A percentile compares a stretch with the other conserved stretches of the same genome.
These are phyloP conservation scores for Exserohilum turcica DNA, from an alignment of 2,329 filamentous ascomycete genomes.

Conservation along the genomic window DNA sequence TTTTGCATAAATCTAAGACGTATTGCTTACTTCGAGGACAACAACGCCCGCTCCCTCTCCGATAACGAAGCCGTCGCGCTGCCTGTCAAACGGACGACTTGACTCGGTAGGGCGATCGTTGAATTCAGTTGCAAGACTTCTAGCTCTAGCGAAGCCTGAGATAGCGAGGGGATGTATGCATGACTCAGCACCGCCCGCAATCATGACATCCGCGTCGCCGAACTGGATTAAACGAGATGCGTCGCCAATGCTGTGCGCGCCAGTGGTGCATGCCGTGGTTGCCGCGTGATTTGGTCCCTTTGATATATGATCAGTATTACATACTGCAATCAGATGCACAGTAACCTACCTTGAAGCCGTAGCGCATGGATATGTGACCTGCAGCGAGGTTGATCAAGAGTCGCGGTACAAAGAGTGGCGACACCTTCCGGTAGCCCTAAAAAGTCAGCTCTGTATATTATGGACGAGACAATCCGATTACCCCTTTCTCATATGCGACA, in stretches of 20 bases:
- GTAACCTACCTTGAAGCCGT: conserved; percentile 69
- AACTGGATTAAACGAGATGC: conserved; percentile 90
- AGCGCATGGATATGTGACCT: conserved; percentile 91
- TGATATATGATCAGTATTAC: conserved; percentile 8
- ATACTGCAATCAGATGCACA: no score
- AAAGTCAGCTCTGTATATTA: background rate
- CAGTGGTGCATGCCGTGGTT: conserved; percentile 95
- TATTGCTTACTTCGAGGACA: conserved; percentile 69
- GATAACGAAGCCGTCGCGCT: conserved; percentile 85
- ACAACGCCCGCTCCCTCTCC: conserved; percentile 89
- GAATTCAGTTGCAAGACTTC: conserved; percentile 81
- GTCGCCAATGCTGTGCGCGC: conserved; percentile 92
- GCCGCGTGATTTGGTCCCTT: conserved; percentile 88
- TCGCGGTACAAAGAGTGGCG: conserved; percentile 89
- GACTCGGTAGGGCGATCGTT: conserved; percentile 73
- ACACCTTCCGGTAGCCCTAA: conserved; percentile 90
- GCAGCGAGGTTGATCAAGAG: conserved; percentile 94
- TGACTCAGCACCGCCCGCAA: conserved; percentile 92
- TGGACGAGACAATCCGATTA: conserved; percentile 51
- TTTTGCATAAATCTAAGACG: background rate
- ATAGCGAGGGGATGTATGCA: conserved; percentile 95
- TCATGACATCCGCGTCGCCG: conserved; percentile 92
- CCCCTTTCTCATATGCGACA: conserved; percentile 72
- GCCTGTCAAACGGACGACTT: conserved; percentile 84
- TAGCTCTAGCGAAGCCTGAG: conserved; percentile 85